Evolutionary conservation across 768 basidiomycete genomes (phyloP).

Genomic region (Lactarius psammicola): DNA sequence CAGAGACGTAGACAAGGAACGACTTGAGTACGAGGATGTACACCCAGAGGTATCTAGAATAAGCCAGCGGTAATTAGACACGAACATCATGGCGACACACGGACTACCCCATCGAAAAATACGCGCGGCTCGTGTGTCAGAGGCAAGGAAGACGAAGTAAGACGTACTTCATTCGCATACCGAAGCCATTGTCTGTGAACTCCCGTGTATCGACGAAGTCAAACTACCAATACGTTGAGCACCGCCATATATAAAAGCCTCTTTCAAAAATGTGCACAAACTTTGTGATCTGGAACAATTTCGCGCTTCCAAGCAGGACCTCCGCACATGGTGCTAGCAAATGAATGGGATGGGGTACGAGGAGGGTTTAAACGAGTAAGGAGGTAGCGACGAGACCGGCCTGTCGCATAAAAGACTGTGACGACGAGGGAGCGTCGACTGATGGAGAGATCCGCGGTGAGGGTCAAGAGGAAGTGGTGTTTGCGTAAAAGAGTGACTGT

Average conservation of each 20-base stretch:
- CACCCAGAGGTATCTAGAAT: conserved; percentile 80
- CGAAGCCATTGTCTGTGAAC: conserved; percentile 83
- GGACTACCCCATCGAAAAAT: neutral
- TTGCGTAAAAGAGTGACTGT: neutral
- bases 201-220: conserved; percentile 95
- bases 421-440: conserved; percentile 15
- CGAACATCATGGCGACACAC: neutral
- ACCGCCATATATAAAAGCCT: conserved; percentile 1
- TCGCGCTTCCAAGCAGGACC: conserved; percentile 95
- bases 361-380: conserved; percentile 30
- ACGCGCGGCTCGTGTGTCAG: neutral
- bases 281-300: conserved; percentile 97
- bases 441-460: neutral
- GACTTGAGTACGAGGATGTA: conserved; percentile 94
- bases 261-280: conserved; percentile 36
- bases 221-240: conserved; percentile 53
- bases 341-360: conserved; percentile 15
- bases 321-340: conserved; percentile 53
- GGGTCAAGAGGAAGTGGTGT: neutral
- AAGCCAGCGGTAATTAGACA: conserved; percentile 7
- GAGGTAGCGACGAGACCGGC: conserved; percentile 33
- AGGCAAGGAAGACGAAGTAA: neutral
- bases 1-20: conserved; percentile 93
- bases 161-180: conserved; percentile 79
- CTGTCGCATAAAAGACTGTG: conserved; percentile 34